phyloP scores from a whole-genome alignment of 225 moss, liverwort and hornwort species.

The Physcomitrium patens region DNA sequence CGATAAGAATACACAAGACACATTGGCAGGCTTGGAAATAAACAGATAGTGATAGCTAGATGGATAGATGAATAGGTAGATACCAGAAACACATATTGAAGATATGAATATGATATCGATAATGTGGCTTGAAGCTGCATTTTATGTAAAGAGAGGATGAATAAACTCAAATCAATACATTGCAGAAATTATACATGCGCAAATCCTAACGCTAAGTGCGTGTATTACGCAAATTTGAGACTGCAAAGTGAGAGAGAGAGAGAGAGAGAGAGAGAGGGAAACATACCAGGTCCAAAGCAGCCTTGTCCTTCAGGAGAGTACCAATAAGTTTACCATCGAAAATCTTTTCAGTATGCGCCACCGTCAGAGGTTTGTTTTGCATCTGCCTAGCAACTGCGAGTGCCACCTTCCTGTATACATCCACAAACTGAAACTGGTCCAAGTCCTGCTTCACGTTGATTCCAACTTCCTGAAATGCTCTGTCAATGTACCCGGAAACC shows the following conservation, averaged over 20 bases:
- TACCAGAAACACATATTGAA: not conserved
- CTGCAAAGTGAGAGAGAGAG: not conserved
- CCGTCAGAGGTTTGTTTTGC: slow-evolving; percentile 49
- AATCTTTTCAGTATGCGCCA: slow-evolving; percentile 71
- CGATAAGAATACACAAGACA: not conserved
- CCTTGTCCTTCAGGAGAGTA: slow-evolving; percentile 55
- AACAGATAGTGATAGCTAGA: no score
- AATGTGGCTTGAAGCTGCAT: no score
- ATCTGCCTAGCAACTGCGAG: slow-evolving; percentile 45
- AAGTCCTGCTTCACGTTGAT: slow-evolving; percentile 39
- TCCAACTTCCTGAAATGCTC: slow-evolving; percentile 43
- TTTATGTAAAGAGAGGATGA: not conserved
- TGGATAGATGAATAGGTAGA: no score
- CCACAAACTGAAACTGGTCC: slow-evolving; percentile 54
- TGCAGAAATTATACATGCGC: not conserved
- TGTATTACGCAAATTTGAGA: not conserved
- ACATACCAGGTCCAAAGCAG: slow-evolving; percentile 54
- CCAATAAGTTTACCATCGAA: slow-evolving; percentile 66
- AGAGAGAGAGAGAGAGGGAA: not conserved
- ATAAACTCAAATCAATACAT: not conserved
- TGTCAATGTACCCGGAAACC: slow-evolving; percentile 42
- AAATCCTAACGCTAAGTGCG: not conserved
- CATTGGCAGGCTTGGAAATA: not conserved
- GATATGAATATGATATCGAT: not conserved
- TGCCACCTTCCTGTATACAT: slow-evolving; percentile 34